Percentiles rank a stretch among this genome's conserved stretches.
Evolutionary conservation across 2,329 filamentous ascomycete species (phyloP).

Genomic region (Apiospora hydei): DNA sequence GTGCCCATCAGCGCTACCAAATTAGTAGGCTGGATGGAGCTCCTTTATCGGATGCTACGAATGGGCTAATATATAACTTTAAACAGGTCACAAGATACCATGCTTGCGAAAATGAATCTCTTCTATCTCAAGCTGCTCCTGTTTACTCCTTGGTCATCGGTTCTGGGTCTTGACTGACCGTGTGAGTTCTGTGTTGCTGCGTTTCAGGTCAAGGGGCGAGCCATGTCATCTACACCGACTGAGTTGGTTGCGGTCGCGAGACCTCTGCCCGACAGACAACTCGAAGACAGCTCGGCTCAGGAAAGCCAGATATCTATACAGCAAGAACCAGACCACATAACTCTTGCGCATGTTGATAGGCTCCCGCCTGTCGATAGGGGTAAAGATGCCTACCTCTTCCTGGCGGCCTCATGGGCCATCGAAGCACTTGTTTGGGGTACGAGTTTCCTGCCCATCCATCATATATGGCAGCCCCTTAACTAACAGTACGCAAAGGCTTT

Average conservation of each 20-base stretch:
- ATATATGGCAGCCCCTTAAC: conserved; percentile 14
- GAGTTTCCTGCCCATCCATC: conserved; percentile 27
- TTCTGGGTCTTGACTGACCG: neutral
- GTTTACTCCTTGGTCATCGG: neutral
- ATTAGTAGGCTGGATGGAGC: neutral
- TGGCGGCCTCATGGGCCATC: conserved; percentile 57
- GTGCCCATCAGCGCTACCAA: neutral
- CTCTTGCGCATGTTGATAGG: conserved; percentile 25
- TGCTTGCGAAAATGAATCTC: neutral
- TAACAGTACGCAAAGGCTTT: conserved; percentile 58
- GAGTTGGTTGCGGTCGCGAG: conserved; percentile 11
- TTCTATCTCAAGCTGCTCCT: neutral
- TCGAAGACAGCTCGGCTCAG: neutral
- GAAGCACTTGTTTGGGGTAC: conserved; percentile 63
- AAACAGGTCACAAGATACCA: neutral
- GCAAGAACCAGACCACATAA: neutral
- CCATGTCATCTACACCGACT: neutral
- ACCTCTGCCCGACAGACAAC: neutral
- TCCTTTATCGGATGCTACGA: conserved; percentile 13
- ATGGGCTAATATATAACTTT: neutral
- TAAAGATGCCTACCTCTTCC: conserved; percentile 49
- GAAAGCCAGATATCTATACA: conserved; percentile 9
- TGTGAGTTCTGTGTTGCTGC: neutral
- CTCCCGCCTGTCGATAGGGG: conserved; percentile 40
- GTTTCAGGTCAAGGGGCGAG: neutral